phyloP scores from a whole-genome alignment of 2,329 filamentous ascomycete genomes.

The Nannizzia gypsea region DNA sequence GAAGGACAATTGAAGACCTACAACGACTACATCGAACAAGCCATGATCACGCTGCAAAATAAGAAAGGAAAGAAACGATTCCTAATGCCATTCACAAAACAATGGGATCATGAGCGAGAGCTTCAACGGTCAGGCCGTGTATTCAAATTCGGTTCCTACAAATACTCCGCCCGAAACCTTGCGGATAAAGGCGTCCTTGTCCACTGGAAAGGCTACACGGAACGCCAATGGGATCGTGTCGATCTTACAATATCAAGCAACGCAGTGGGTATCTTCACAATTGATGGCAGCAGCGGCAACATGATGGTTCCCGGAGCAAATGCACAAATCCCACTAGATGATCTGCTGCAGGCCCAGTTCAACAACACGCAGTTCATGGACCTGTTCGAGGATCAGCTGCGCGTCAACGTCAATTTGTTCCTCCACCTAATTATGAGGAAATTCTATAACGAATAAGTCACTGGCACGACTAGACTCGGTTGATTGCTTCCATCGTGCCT shows the following conservation, averaged over 20 bases:
- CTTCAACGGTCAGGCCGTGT: slow-evolving; percentile 83
- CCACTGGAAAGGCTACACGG: slow-evolving; percentile 71
- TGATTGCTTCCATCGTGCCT: background rate
- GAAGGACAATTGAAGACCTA: slow-evolving; percentile 95
- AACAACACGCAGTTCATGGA: slow-evolving; percentile 95
- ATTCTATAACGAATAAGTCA: slow-evolving; percentile 54
- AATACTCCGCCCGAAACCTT: slow-evolving; percentile 82
- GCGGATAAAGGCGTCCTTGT: slow-evolving; percentile 91
- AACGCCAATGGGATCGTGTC: slow-evolving; percentile 79
- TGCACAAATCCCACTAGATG: slow-evolving; percentile 73
- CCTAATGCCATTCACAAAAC: slow-evolving; percentile 90
- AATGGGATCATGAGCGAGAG: slow-evolving; percentile 97
- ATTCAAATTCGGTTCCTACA: slow-evolving; percentile 95
- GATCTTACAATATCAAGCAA: slow-evolving; percentile 92
- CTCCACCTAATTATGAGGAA: slow-evolving; percentile 98
- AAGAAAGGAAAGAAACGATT: slow-evolving; percentile 94
- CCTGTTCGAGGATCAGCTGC: slow-evolving; percentile 75
- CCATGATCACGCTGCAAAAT: slow-evolving; percentile 91
- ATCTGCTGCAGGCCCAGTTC: slow-evolving; percentile 90
- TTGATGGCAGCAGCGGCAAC: slow-evolving; percentile 80
- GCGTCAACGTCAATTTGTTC: slow-evolving; percentile 91
- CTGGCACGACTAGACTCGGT: background rate
- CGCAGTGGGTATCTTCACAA: slow-evolving; percentile 82
- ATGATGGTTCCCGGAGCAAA: slow-evolving; percentile 92
- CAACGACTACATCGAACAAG: slow-evolving; percentile 98